Evolutionary conservation across 306 rosid species (phyloP).

Genomic region (Rosa rugosa): DNA sequence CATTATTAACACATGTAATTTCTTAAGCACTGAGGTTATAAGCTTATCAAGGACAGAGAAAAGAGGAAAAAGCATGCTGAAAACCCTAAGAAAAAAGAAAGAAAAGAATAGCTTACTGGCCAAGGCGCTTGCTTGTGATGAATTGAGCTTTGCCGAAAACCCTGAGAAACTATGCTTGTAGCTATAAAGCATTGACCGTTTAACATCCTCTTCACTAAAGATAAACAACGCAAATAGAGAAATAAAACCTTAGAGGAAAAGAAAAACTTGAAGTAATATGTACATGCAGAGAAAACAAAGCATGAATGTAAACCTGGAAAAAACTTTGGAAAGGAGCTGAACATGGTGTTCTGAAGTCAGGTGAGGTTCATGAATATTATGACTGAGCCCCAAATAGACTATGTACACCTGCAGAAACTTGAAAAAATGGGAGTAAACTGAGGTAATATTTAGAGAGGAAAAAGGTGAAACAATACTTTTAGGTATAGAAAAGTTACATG

Average conservation of each 20-base stretch:
- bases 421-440: background rate
- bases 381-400: slow-evolving; percentile 49
- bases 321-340: slow-evolving; percentile 48
- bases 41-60: background rate
- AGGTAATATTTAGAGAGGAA: slow-evolving; percentile 6
- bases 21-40: background rate
- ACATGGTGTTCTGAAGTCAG: slow-evolving; percentile 41
- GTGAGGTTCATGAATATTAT: slow-evolving; percentile 20
- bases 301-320: slow-evolving; percentile 30
- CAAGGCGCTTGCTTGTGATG: slow-evolving; percentile 49
- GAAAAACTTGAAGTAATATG: background rate
- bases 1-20: background rate
- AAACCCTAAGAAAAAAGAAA: slow-evolving; percentile 1
- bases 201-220: slow-evolving; percentile 52
- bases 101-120: slow-evolving; percentile 33
- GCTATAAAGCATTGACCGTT: slow-evolving; percentile 51
- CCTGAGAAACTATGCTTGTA: slow-evolving; percentile 62
- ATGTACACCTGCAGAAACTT: slow-evolving; percentile 43
- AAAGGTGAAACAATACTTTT: slow-evolving; percentile 4
- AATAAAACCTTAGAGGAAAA: background rate
- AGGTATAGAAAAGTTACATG: slow-evolving; percentile 28
- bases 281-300: background rate
- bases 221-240: slow-evolving; percentile 1
- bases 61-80: background rate
- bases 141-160: slow-evolving; percentile 56